Conservation (phyloP, 345 rosid species). For the Populus simonii region DNA sequence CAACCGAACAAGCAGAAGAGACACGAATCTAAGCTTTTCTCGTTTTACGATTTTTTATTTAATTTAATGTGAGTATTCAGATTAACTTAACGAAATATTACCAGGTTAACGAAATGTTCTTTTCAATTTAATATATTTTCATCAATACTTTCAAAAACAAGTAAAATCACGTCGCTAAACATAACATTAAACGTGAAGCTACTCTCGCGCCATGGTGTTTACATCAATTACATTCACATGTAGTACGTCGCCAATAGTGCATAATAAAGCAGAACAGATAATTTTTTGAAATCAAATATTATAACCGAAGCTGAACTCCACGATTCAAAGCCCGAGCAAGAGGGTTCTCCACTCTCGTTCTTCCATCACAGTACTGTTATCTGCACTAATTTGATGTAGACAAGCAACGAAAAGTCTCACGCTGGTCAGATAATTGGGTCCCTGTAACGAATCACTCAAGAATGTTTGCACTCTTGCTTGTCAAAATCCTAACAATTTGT, state of each 20-base stretch:
- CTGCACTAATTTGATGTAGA: neutral
- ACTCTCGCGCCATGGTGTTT: neutral
- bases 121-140: no score
- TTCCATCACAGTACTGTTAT: neutral
- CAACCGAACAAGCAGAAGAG: neutral
- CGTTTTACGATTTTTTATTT: neutral
- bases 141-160: no score
- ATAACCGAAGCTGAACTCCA: neutral
- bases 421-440: constrained; percentile 28
- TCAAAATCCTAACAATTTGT: constrained; percentile 4
- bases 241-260: neutral
- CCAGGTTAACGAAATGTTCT: neutral
- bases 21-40: neutral
- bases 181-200: neutral
- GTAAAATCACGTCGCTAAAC: no score
- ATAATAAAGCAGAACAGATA: no score
- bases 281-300: no score
- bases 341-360: neutral
- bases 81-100: no score
- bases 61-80: no score
- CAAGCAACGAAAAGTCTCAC: neutral
- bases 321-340: neutral
- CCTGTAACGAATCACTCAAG: neutral
- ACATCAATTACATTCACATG: neutral
- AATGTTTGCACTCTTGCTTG: constrained; percentile 12